Percentiles rank a stretch among this genome's conserved stretches.
Conservation (phyloP, 2,329 filamentous ascomycete genomes). For the Diaporthe sp. region DNA sequence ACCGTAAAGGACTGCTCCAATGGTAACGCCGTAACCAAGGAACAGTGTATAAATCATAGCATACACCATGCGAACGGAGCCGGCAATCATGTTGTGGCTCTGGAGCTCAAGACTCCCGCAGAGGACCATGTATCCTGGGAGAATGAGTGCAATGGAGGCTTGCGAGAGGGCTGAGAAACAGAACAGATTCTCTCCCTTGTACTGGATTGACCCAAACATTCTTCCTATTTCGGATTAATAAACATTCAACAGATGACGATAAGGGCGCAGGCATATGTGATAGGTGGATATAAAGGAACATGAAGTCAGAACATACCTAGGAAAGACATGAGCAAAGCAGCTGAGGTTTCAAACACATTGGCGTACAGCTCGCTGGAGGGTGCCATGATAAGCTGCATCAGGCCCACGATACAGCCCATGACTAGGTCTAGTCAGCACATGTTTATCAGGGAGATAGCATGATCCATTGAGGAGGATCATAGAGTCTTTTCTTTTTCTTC, state of each 20-base stretch:
- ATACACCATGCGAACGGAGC: slow-evolving; percentile 80
- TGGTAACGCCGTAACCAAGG: slow-evolving; percentile 79
- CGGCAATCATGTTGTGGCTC: slow-evolving; percentile 76
- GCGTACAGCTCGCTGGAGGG: slow-evolving; percentile 76
- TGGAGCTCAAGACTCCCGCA: slow-evolving; percentile 73
- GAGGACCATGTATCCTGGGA: slow-evolving; percentile 78
- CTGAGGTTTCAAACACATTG: slow-evolving; percentile 61
- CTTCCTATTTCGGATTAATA: slow-evolving; percentile 55
- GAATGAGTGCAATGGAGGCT: slow-evolving; percentile 80
- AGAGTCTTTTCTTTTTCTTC: too few species aligned
- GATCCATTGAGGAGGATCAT: neutral
- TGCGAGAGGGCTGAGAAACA: slow-evolving; percentile 81
- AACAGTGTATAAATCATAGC: slow-evolving; percentile 81
- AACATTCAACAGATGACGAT: neutral
- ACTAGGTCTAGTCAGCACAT: slow-evolving; percentile 48
- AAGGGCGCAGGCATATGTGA: neutral
- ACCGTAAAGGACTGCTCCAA: slow-evolving; percentile 74
- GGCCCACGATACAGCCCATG: slow-evolving; percentile 79
- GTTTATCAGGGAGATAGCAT: too few species aligned
- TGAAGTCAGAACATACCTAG: slow-evolving; percentile 71
- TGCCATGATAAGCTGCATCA: slow-evolving; percentile 80
- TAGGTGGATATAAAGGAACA: neutral
- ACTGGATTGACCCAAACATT: slow-evolving; percentile 74
- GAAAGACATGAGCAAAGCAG: slow-evolving; percentile 74
- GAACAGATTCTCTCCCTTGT: slow-evolving; percentile 65